Percentiles rank a stretch among this genome's conserved stretches.
Conservation (phyloP, 805 yeast species). For the Cephaloascus albidus region DNA sequence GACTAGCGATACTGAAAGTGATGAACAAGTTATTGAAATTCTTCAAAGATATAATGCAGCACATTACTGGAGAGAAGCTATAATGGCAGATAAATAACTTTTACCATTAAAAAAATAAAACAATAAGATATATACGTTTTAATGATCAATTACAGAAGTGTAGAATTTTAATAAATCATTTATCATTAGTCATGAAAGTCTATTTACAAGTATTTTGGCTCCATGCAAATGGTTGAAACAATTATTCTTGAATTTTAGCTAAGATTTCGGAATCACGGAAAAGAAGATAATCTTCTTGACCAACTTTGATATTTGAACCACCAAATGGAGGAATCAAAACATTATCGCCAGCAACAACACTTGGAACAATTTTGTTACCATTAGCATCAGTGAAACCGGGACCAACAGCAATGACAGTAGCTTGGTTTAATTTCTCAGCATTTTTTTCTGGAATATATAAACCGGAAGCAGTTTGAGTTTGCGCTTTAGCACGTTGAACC, state of each 20-base stretch:
- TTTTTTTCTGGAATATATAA: conserved; percentile 93
- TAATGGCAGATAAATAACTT: neutral
- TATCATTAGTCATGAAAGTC: neutral
- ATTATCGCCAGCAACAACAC: conserved; percentile 84
- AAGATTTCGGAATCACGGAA: conserved; percentile 93
- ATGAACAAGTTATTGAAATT: conserved; percentile 39
- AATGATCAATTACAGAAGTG: too few relatives aligned
- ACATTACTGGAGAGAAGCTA: conserved; percentile 46
- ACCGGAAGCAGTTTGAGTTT: conserved; percentile 87
- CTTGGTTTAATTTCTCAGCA: conserved; percentile 89
- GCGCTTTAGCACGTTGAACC: conserved; percentile 90
- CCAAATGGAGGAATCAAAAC: conserved; percentile 94
- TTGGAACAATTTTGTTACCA: conserved; percentile 65
- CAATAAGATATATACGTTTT: too few relatives aligned
- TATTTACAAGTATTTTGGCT: conserved; percentile 4
- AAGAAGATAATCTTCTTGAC: conserved; percentile 71
- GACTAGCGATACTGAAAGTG: conserved; percentile 40
- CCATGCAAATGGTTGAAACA: conserved; percentile 6
- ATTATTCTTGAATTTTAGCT: conserved; percentile 74
- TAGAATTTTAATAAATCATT: too few relatives aligned
- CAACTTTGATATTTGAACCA: conserved; percentile 82
- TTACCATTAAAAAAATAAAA: too few relatives aligned
- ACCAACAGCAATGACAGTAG: conserved; percentile 87
- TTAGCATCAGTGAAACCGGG: conserved; percentile 78
- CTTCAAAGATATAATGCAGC: conserved; percentile 44